These are phyloP conservation scores for Ceratobasidium theobromae DNA, from an alignment of 1,284 basidiomycete species.

Conservation along the genomic window DNA sequence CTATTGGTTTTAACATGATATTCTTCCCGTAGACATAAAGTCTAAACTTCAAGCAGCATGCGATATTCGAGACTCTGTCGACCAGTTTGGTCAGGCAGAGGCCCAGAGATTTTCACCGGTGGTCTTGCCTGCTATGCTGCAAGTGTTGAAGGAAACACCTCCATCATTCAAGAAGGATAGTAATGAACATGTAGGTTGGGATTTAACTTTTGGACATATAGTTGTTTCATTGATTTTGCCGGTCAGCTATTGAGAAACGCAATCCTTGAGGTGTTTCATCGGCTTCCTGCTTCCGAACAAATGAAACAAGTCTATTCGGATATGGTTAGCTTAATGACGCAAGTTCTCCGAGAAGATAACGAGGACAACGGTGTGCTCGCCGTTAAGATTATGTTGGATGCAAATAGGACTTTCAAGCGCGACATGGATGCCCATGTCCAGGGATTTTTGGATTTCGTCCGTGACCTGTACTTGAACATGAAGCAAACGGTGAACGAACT, in stretches of 20 bases:
- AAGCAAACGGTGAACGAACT: slow-evolving; percentile 73
- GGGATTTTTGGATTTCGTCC: slow-evolving; percentile 75
- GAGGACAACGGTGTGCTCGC: slow-evolving; percentile 93
- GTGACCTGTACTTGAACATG: slow-evolving; percentile 79
- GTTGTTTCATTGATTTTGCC: neutral
- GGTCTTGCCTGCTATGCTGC: slow-evolving; percentile 26
- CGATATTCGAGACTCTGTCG: slow-evolving; percentile 86
- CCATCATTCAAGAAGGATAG: slow-evolving; percentile 29
- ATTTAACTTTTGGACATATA: neutral
- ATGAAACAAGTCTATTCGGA: slow-evolving; percentile 69
- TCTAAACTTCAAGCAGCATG: slow-evolving; percentile 68
- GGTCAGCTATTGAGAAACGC: slow-evolving; percentile 74
- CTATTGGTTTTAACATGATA: no score
- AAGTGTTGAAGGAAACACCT: slow-evolving; percentile 22
- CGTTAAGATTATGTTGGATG: slow-evolving; percentile 91
- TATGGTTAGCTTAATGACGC: slow-evolving; percentile 75
- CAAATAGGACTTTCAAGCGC: slow-evolving; percentile 67
- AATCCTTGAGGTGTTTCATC: slow-evolving; percentile 85
- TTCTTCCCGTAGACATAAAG: slow-evolving; percentile 73
- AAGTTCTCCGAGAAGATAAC: slow-evolving; percentile 86
- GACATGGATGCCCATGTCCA: slow-evolving; percentile 76
- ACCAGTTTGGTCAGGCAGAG: slow-evolving; percentile 80
- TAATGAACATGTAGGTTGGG: slow-evolving; percentile 20
- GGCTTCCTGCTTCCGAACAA: slow-evolving; percentile 81
- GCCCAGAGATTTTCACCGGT: slow-evolving; percentile 58